Evolutionary conservation across 169 alveolate species (phyloP), one percentile per base, ranked within the genome.

Genomic region (Besnoitia besnoiti): DNA sequence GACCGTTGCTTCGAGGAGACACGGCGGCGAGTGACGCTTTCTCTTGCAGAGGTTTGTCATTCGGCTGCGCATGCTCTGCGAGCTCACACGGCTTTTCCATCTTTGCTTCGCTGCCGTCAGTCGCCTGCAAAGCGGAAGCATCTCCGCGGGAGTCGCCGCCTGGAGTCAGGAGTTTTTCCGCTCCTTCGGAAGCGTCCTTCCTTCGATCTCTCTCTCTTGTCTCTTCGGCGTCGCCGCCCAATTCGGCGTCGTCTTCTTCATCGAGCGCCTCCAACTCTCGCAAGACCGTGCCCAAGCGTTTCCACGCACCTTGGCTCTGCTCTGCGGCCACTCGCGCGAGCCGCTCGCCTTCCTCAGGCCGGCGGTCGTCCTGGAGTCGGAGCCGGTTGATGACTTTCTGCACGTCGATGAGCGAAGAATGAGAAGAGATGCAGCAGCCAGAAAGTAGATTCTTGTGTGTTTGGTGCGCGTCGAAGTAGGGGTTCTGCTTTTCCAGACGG

Each of bases 401-500:
- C 24, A 55, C 67, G 24, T 55, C 24, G 67, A 55, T 19, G 12
- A 55, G 30, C 12, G 67, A 55, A 19, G 67, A 3, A 5, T n/a
- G n/a, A n/a, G 30, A 55, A 3, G 67, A 55, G n/a, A 55, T 3
- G 33, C 3, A 3, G 21, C 87, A 77, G 5, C 87, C 87, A n/a
- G 61, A 42, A 30, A 77, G 87, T 30, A 77, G 55, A 77, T 77
- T 77, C 40, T 35, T 77, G 33, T 77, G 87, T n/a, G 87, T 77
- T 16, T 27, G 59, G 30, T 55, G 87, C 8, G 61, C 55, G 55
- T 77, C 87, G 8, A 21, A 27, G 55, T 77, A 77, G 35, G 59
- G 87, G 21, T 42, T 77, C 24, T 21, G 61, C 87, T 42, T 37
- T 42, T 8, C 87, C 50, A 73, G 46, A 19, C 82, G 82, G 46